Evolutionary conservation across 192 early-diverging fungal species (phyloP).

Genomic region (Umbelopsis ramanniana): DNA sequence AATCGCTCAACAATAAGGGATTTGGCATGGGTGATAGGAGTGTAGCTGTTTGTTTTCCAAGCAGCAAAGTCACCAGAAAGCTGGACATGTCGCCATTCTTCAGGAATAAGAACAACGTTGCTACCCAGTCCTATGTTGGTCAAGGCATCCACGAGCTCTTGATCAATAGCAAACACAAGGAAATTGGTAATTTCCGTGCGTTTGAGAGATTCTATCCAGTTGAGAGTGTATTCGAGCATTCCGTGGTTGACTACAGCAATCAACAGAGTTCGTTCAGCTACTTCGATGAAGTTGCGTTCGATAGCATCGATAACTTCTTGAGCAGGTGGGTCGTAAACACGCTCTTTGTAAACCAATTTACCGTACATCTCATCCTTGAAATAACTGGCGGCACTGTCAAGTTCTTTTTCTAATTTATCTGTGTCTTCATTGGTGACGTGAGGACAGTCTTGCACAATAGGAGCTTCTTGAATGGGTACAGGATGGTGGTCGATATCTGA

Average conservation of each 20-base stretch:
- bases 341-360: not conserved
- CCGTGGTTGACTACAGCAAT: conserved; percentile 43
- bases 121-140: conserved; percentile 30
- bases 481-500: not conserved
- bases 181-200: conserved; percentile 28
- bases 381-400: not conserved
- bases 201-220: conserved; percentile 44
- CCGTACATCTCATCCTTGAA: conserved; percentile 15
- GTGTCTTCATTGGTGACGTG: not conserved
- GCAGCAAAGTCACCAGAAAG: conserved; percentile 27
- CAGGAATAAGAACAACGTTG: conserved; percentile 40
- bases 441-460: not conserved
- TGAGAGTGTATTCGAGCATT: conserved; percentile 47
- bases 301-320: not conserved
- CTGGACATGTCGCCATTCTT: conserved; percentile 40
- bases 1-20: conserved; percentile 46
- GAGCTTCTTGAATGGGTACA: not conserved
- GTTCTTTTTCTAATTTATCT: not conserved
- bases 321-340: conserved; percentile 2
- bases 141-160: conserved; percentile 35
- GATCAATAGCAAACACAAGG: conserved; percentile 44
- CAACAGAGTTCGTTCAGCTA: conserved; percentile 28
- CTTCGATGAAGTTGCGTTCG: conserved; percentile 5
- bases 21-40: conserved; percentile 46
- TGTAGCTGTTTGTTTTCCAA: conserved; percentile 33